Evolutionary conservation across 352 stramenopile species (phyloP).

Genomic region (Pythium guiyangense): DNA sequence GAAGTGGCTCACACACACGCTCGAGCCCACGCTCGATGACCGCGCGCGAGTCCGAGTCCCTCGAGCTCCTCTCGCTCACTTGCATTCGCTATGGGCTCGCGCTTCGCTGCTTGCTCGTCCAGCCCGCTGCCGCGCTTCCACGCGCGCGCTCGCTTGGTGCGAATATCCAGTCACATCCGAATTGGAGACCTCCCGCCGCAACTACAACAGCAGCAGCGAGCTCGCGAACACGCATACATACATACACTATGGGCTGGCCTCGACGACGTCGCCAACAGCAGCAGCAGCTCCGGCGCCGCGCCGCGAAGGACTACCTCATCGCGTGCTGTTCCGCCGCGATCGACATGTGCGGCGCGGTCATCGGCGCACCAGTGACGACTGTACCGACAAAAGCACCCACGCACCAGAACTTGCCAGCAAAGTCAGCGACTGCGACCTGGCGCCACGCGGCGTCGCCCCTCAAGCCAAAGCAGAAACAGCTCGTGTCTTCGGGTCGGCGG

Average conservation of each 20-base stretch:
- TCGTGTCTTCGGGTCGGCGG: neutral
- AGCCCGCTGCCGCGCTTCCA: neutral
- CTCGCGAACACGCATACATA: neutral
- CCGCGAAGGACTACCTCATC: conserved; percentile 7
- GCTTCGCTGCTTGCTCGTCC: neutral
- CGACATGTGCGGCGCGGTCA: neutral
- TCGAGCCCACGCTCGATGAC: too few relatives aligned
- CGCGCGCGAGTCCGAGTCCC: too few relatives aligned
- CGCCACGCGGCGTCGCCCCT: neutral
- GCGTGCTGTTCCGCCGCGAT: neutral
- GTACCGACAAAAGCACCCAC: too few relatives aligned
- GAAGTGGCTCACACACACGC: too few relatives aligned
- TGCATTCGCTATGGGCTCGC: neutral
- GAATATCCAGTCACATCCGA: conserved; percentile 12
- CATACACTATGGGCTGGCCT: conserved; percentile 14
- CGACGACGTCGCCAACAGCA: conserved; percentile 16
- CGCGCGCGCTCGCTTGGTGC: neutral
- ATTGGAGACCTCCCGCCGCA: conserved; percentile 6
- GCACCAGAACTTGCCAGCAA: neutral
- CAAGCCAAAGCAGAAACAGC: neutral
- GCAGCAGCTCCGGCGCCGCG: conserved; percentile 15
- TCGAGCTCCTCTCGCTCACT: neutral
- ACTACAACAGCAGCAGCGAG: neutral
- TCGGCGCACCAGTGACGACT: too few relatives aligned
- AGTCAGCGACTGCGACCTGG: conserved; percentile 3